Evolutionary conservation across 2,329 filamentous ascomycete species (phyloP), one percentile per base, ranked within the genome.

Genomic region (Mycosphaerelloides madeirae): DNA sequence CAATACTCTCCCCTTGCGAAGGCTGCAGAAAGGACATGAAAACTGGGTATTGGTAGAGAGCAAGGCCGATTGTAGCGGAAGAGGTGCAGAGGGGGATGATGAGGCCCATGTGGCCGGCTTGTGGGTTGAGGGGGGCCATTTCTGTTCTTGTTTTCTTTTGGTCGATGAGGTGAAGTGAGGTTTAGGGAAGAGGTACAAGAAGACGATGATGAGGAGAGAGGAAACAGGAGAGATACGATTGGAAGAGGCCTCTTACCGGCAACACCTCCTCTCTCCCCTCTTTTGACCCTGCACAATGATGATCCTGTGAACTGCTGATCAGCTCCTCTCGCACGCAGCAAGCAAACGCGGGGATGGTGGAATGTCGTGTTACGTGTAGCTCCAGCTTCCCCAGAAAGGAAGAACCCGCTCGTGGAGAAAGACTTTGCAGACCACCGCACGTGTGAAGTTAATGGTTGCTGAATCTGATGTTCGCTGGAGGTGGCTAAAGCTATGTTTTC

Each of bases 51-150:
- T 60, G 57, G 43, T 57, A 57, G 11, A 59, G 45, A 13, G 58
- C 53, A 3, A 61, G 52, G 15, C 57, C 59, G 41, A 62, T 46
- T n/a, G 57, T 60, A 11, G 59, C 59, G 28, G 56, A 55, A 20
- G 54, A 55, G 6, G 57, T 59, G 47, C 55, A 59, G 19, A 62
- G 50, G 9, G 60, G 60, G 6, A 61, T 44, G 37, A 62, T 54
- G 22, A 62, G 54, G 43, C 53, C 58, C 12, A 61, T 44, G 39
- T 62, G 59, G 41, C 49, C 46, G 32, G 45, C 40, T 35, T 56
- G 49, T 14, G 57, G 57, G 8, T 42, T 16, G 25, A 58, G 49
- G 29, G 56, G 55, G 37, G 57, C 52, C 58, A 61, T 61, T 15
- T 31, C 32, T 22, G 29, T 28, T 25, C n/a, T n/a, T n/a, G n/a